Conservation (phyloP, 306 rosid species). For the Crotalaria pallida region DNA sequence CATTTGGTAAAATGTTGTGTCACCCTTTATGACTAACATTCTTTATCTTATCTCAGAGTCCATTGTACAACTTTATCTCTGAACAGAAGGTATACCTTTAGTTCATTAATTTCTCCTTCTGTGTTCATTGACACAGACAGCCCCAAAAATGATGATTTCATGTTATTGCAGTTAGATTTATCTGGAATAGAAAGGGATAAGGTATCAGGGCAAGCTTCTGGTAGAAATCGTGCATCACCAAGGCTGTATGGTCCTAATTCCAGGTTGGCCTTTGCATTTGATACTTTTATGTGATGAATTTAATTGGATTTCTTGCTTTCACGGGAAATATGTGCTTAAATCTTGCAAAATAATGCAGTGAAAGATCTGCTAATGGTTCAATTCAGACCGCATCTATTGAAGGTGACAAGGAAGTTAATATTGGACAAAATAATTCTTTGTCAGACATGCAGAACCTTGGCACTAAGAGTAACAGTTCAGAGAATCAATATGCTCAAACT, state of each 20-base stretch:
- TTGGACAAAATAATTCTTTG: slow-evolving; percentile 26
- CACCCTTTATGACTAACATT: slow-evolving; percentile 3
- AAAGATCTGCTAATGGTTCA: slow-evolving; percentile 28
- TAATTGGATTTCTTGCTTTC: slow-evolving; percentile 19
- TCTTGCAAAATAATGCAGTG: slow-evolving; percentile 41
- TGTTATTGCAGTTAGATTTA: slow-evolving; percentile 66
- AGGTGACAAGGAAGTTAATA: slow-evolving; percentile 39
- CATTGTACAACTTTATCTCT: slow-evolving; percentile 74
- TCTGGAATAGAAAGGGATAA: slow-evolving; percentile 70
- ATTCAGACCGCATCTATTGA: slow-evolving; percentile 22
- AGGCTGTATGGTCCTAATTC: slow-evolving; percentile 30
- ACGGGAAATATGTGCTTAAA: slow-evolving; percentile 13
- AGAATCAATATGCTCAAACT: slow-evolving; percentile 15
- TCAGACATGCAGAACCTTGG: slow-evolving; percentile 30
- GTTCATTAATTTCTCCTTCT: slow-evolving; percentile 13
- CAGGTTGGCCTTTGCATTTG: slow-evolving; percentile 39
- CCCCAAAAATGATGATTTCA: slow-evolving; percentile 12
- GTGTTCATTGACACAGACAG: slow-evolving; percentile 9
- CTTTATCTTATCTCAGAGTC: slow-evolving; percentile 58
- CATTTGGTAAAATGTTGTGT: not conserved
- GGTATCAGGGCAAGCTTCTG: slow-evolving; percentile 81
- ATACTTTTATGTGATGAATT: not conserved
- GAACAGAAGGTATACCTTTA: slow-evolving; percentile 63
- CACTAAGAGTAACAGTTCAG: slow-evolving; percentile 18
- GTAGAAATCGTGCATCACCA: slow-evolving; percentile 34